These are phyloP conservation scores for Poa annua DNA, from an alignment of 176 grass and related monocot genomes.

Conservation along the genomic window DNA sequence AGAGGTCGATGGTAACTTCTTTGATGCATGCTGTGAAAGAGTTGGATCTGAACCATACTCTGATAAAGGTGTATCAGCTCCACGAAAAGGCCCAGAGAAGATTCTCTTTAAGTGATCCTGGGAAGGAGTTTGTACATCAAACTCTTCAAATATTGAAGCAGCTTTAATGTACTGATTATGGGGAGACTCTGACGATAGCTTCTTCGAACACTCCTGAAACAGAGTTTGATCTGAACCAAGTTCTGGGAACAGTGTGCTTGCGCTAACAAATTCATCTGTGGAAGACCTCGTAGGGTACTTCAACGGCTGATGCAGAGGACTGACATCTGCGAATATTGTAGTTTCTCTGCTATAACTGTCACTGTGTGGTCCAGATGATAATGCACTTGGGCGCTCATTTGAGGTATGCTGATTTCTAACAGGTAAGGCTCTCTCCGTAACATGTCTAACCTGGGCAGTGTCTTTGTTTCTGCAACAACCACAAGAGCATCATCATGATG, in stretches of 20 bases:
- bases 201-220: slow-evolving; percentile 29
- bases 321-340: slow-evolving; percentile 4
- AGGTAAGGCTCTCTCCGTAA: slow-evolving; percentile 15
- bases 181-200: slow-evolving; percentile 34
- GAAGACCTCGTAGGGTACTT: slow-evolving; percentile 15
- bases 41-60: slow-evolving; percentile 39
- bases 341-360: slow-evolving; percentile 1
- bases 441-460: slow-evolving; percentile 21
- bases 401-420: slow-evolving; percentile 34
- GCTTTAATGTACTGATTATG: slow-evolving; percentile 24
- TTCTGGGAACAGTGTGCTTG: slow-evolving; percentile 42
- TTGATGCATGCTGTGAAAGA: slow-evolving; percentile 46
- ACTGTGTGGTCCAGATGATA: slow-evolving; percentile 5
- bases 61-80: slow-evolving; percentile 45
- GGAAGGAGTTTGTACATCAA: slow-evolving; percentile 57
- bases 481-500: slow-evolving; percentile 10
- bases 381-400: slow-evolving; percentile 13
- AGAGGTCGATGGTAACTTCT: slow-evolving; percentile 34
- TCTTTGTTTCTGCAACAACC: slow-evolving; percentile 40
- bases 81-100: slow-evolving; percentile 39
- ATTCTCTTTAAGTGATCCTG: slow-evolving; percentile 41
- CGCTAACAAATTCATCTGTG: slow-evolving; percentile 44
- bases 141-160: slow-evolving; percentile 44
- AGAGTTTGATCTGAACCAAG: slow-evolving; percentile 16
- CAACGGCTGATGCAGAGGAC: slow-evolving; percentile 1